Conservation (phyloP, 306 rosid species). For the Castanea crenata region DNA sequence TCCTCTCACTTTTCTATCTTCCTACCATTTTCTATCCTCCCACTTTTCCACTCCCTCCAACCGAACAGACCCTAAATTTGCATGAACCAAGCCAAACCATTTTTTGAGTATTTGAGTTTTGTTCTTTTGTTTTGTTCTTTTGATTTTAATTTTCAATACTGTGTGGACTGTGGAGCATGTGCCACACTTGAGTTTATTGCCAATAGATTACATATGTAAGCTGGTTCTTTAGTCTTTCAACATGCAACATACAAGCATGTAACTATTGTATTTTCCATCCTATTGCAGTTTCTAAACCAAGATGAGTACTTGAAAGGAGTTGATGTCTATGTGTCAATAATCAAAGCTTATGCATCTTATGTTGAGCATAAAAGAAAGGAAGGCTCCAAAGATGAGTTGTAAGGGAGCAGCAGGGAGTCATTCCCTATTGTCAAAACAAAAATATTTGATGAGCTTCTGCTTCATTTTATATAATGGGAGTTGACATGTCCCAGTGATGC, state of each 20-base stretch:
- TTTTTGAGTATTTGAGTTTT: background rate
- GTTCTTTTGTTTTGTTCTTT: background rate
- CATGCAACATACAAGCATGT: background rate
- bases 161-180: background rate
- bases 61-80: background rate
- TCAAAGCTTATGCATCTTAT: slow-evolving; percentile 63
- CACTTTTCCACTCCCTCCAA: no score
- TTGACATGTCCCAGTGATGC: slow-evolving; percentile 1
- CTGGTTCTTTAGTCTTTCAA: background rate
- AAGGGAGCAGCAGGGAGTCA: slow-evolving; percentile 14
- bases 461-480: slow-evolving; percentile 5
- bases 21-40: no score
- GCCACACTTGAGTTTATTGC: background rate
- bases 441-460: background rate
- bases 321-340: slow-evolving; percentile 59
- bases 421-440: background rate
- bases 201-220: background rate
- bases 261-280: background rate
- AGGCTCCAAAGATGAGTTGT: slow-evolving; percentile 66
- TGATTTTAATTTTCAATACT: background rate
- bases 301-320: slow-evolving; percentile 87
- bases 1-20: no score
- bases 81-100: background rate
- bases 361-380: slow-evolving; percentile 28
- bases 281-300: slow-evolving; percentile 72